Conservation (phyloP, 164 flowering plant species). For the grape (Vitis vinifera) region ASM3070453v1 NC_081812.1:10886001-10886500, state of each 20-base stretch:
- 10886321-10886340: background rate
- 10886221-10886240: background rate
- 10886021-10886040: constrained; percentile 59
- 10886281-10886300: background rate
- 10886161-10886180: no score
- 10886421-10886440: constrained; percentile 60
- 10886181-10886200: no score
- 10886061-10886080: no score
- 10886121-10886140: no score
- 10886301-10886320: background rate
- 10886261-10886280: background rate
- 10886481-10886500: constrained; percentile 2
- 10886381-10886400: constrained; percentile 76
- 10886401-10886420: constrained; percentile 42
- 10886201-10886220: background rate
- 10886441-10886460: constrained; percentile 35
- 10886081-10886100: no score
- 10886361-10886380: background rate
- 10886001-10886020: constrained; percentile 48
- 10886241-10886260: background rate
- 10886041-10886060: background rate
- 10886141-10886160: no score
- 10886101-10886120: no score
- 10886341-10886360: background rate
- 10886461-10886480: constrained; percentile 51